Evolutionary conservation across 306 rosid genomes (phyloP), one percentile per base, ranked within the genome.

Genomic region (Cicer pinnatifidum): DNA sequence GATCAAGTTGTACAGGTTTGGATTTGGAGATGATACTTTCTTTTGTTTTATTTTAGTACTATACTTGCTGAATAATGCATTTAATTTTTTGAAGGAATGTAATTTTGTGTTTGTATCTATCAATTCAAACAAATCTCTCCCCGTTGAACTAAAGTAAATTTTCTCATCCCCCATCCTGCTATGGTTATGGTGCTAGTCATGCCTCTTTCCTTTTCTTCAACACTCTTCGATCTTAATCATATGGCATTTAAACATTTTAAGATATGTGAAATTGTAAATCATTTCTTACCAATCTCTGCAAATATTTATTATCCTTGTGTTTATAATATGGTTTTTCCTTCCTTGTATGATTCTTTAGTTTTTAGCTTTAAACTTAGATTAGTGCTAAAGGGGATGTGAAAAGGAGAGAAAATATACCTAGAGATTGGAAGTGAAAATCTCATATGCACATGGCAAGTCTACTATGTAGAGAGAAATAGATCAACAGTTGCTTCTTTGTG

Each of bases 1-100:
- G 89, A 82, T 72, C 91, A 86, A 85, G 85, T 91, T 12, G 95
- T 94, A 62, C 97, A 88, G 99, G 99, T 94, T 45, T 8, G 83
- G 2, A 33, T 35, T 33, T 20, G 62, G 50, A 73, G 40, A 48
- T 58, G 19, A 5, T 35, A 56, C 37, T 38, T 63, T 56, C 8
- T 65, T 77, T 76, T 63, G 4, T 66, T 58, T 51, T 33, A 9
- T 56, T 78, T 60, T 69, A 44, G 61, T 48, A 59, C 40, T 74
- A 75, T 70, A 6, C 50, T 38, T 60, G 57, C 72, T 62, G 72
- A 72, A 53, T 40, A 52, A 43, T 56, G 51, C 13, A n/a, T 66
- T 67, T 51, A 8, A 11, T 6, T 37, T 75, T 53, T 50, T n/a
- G n/a, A 10, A 6, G 13, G 47, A 58, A 47, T 51, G 71, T 46